Conservation (phyloP, 1,284 basidiomycete genomes). For the Apiotrichum mycotoxinovorans region DNA sequence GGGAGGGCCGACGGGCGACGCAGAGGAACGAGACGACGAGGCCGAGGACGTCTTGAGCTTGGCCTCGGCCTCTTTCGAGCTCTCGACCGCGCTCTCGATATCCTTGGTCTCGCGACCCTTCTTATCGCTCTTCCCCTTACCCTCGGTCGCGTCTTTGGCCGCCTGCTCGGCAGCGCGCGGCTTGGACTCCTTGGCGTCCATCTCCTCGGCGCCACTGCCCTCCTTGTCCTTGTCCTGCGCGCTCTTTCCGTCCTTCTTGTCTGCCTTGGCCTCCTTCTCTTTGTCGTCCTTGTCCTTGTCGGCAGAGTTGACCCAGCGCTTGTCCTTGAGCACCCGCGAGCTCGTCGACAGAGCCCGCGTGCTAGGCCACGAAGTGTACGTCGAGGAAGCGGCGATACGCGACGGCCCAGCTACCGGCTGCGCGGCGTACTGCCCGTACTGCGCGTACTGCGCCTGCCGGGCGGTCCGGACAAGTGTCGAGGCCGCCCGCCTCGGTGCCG, state of each 20-base stretch:
- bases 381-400: slow-evolving; percentile 6
- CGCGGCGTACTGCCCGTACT: neutral
- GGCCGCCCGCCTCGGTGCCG: slow-evolving; percentile 9
- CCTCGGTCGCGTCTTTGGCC: slow-evolving; percentile 1
- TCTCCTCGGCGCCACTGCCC: slow-evolving; percentile 10
- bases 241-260: slow-evolving; percentile 13
- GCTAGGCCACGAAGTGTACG: slow-evolving; percentile 1
- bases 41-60: neutral
- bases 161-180: slow-evolving; percentile 7
- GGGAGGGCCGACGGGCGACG: slow-evolving; percentile 8
- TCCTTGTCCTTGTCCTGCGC: slow-evolving; percentile 11
- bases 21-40: slow-evolving; percentile 9
- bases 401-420: slow-evolving; percentile 23
- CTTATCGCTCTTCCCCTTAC: slow-evolving; percentile 1
- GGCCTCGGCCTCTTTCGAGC: neutral
- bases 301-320: slow-evolving; percentile 44
- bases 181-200: slow-evolving; percentile 17
- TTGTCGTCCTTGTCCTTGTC: slow-evolving; percentile 20
- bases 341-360: slow-evolving; percentile 26
- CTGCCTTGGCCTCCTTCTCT: slow-evolving; percentile 10
- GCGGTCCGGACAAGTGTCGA: too few species aligned
- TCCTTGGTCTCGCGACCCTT: slow-evolving; percentile 3
- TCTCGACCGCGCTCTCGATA: neutral
- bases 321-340: slow-evolving; percentile 32
- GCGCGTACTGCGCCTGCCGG: too few species aligned